Base-by-base conservation (phyloP, 2,329 filamentous ascomycete species). In the Xylariaceae sp. region DNA sequence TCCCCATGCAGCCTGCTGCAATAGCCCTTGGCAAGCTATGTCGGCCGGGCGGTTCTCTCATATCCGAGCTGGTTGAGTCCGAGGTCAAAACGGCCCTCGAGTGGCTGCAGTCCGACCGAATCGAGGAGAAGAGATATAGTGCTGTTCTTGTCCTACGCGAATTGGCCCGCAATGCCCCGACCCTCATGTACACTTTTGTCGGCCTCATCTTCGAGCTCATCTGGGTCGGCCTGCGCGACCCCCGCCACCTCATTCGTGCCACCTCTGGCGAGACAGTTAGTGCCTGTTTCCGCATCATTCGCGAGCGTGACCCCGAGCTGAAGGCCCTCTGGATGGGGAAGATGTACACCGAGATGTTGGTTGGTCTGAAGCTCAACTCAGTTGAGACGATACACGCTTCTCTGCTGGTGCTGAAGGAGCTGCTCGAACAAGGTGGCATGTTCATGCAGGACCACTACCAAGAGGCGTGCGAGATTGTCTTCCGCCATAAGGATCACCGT, bases 391-490 rank as follows among this genome's bases (percentile, higher is more conserved):
- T 96, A 40, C 95, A 99, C 67, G 94, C 90, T n/a, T 97, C 93
- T 2, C 79, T 99, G 39, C 79, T 99, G 17, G 91, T 95, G 1
- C 80, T 97, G 63, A 95, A 93, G 69, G 93, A 97, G 72, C 81
- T 99, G 44, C 83, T 99, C 16, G 84, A 94, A 57, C 93, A 96
- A 68, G 94, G 94, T 48, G 92, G 91, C 62, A 99, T 99, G 93
- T 99, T 96, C 71, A 97, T 99, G 94, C 91, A 96, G 64, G 89
- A 92, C 38, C 85, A 92, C 66, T 99, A 97, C 70, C 84, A 87
- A 53, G 90, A 96, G 62, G 87, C 90, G 11, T 97, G 93, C 68
- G 94, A 99, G 57, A 92, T 94, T 57, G 89, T 97, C 34, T 86
- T 93, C 59, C 88, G 89, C 56, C 89, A 96, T 69, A 96, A 96